These are phyloP conservation scores for Sechiopsis laciniata DNA, from an alignment of 306 rosid genomes.

Conservation along the genomic window DNA sequence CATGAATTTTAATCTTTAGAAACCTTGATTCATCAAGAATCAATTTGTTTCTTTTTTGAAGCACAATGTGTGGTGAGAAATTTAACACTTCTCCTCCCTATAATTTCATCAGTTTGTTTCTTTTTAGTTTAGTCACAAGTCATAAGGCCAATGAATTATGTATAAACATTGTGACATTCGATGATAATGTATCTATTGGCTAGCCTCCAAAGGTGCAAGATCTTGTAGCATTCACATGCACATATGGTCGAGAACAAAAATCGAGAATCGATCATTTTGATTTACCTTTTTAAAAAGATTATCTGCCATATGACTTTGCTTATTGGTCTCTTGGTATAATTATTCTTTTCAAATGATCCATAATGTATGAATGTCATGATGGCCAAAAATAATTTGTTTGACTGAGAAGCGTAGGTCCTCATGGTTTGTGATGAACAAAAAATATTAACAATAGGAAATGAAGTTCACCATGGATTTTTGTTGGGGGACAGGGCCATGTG, in stretches of 20 bases:
- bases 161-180: slow-evolving; percentile 1
- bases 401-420: slow-evolving; percentile 20
- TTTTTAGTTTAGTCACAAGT: background rate
- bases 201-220: background rate
- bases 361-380: slow-evolving; percentile 21
- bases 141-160: background rate
- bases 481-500: slow-evolving; percentile 22
- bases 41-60: slow-evolving; percentile 5
- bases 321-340: slow-evolving; percentile 15
- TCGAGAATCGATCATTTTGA: background rate
- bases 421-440: slow-evolving; percentile 7
- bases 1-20: background rate
- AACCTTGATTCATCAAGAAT: background rate
- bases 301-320: slow-evolving; percentile 17
- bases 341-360: slow-evolving; percentile 16
- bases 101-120: background rate
- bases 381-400: slow-evolving; percentile 17
- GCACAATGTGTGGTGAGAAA: slow-evolving; percentile 4
- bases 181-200: slow-evolving; percentile 15
- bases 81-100: background rate
- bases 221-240: slow-evolving; percentile 8
- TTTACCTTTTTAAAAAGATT: slow-evolving; percentile 6
- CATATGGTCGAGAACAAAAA: background rate
- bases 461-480: slow-evolving; percentile 15
- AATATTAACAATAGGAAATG: background rate